These are phyloP conservation scores for Leishmania guyanensis DNA, from an alignment of 208 protist genomes.

Conservation along the genomic window DNA sequence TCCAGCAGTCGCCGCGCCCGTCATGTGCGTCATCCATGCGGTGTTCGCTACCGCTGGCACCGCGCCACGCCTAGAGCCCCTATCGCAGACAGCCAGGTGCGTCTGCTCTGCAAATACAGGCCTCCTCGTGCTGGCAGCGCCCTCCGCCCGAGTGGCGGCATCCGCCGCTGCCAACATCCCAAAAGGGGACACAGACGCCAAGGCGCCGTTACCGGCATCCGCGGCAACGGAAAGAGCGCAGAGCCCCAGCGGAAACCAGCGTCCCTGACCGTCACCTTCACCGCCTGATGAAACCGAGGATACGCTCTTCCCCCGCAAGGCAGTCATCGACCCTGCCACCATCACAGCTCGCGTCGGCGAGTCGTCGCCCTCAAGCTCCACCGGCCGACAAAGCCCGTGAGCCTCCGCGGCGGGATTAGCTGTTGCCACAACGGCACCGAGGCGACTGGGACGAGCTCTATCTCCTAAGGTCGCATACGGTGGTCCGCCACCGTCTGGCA, in stretches of 20 bases:
- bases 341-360: not conserved
- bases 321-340: constrained; percentile 2
- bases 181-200: not conserved
- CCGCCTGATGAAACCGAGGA: not conserved
- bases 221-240: not conserved
- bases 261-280: not conserved
- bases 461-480: not conserved
- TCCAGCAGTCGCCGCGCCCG: not conserved
- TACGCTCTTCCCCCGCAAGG: constrained; percentile 8
- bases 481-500: not conserved
- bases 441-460: not conserved
- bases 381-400: not conserved
- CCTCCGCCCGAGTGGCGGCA: no score
- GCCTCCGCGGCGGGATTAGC: not conserved
- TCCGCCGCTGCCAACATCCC: not conserved
- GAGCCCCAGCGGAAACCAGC: not conserved
- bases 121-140: not conserved
- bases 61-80: not conserved
- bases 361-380: not conserved
- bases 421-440: not conserved
- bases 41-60: not conserved
- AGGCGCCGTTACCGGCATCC: not conserved
- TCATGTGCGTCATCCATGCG: not conserved
- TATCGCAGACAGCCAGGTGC: not conserved
- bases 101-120: not conserved